Conservation (phyloP, 1,139 yeast species). For the Blastobotrys petasosporus region DNA sequence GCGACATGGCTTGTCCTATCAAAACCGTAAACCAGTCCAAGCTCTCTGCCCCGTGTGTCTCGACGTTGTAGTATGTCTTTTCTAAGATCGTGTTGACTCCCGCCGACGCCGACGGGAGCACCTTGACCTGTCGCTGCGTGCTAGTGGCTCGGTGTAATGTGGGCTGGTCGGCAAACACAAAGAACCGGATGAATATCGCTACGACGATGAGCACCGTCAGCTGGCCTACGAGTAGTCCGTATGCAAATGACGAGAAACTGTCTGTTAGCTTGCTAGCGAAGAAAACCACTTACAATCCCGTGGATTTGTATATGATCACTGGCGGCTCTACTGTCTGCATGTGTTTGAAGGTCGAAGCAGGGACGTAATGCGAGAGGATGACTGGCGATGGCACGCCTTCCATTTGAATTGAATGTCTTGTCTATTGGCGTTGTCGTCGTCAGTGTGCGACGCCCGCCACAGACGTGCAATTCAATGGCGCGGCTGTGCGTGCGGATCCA, state of each 20-base stretch:
- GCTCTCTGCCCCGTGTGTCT: slow-evolving; percentile 81
- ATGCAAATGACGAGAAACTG: slow-evolving; percentile 27
- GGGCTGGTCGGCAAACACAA: slow-evolving; percentile 74
- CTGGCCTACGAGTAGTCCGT: slow-evolving; percentile 55
- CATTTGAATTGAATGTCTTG: too few species aligned
- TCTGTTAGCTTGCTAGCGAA: too few species aligned
- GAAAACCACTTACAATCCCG: slow-evolving; percentile 4
- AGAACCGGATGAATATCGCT: slow-evolving; percentile 72
- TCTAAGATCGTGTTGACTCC: slow-evolving; percentile 54
- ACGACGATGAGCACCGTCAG: slow-evolving; percentile 72
- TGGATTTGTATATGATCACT: slow-evolving; percentile 1
- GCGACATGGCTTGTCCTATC: slow-evolving; percentile 84
- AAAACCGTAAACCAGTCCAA: slow-evolving; percentile 95
- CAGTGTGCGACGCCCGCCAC: not conserved
- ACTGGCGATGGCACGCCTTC: too few species aligned
- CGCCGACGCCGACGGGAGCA: slow-evolving; percentile 29
- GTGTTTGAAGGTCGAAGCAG: too few species aligned
- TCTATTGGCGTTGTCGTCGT: not conserved
- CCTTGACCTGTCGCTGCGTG: slow-evolving; percentile 24
- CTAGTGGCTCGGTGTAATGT: slow-evolving; percentile 26
- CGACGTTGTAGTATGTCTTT: slow-evolving; percentile 87
- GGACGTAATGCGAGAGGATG: too few species aligned
- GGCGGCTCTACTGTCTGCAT: slow-evolving; percentile 2
- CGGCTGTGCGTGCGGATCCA: too few species aligned
- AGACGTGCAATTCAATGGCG: not conserved